Percentiles rank a stretch among this genome's conserved stretches.
These are phyloP conservation scores for Melanomma pulvis-pyrius DNA, from an alignment of 495 filamentous ascomycete species.

Conservation along the genomic window DNA sequence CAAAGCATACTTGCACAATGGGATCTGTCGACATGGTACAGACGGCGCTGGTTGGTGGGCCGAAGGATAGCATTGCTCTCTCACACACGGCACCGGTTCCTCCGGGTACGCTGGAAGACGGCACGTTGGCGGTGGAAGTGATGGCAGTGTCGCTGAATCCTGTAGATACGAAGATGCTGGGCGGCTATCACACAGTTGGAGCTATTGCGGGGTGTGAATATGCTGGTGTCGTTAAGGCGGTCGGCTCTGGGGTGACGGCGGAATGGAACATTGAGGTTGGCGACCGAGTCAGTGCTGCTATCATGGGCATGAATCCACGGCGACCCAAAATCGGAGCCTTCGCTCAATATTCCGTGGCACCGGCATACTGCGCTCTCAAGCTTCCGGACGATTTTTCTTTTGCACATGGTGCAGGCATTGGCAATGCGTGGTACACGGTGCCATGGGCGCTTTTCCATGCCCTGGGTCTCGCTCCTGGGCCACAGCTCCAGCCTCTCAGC, in stretches of 20 bases:
- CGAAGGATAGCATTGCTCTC: too few species aligned
- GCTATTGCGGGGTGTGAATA: background rate
- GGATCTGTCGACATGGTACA: too few species aligned
- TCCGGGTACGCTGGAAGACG: too few species aligned
- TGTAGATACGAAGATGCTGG: slow-evolving; percentile 4
- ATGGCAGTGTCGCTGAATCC: slow-evolving; percentile 3
- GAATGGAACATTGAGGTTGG: background rate
- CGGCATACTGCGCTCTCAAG: background rate
- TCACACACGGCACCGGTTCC: too few species aligned
- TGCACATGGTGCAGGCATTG: background rate
- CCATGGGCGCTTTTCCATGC: slow-evolving; percentile 4
- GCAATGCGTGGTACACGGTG: background rate
- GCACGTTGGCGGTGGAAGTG: too few species aligned
- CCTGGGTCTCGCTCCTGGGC: too few species aligned
- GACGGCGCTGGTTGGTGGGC: too few species aligned
- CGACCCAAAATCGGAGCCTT: background rate
- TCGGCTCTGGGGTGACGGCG: background rate
- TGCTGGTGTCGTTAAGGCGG: background rate
- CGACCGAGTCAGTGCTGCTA: background rate
- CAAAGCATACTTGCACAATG: too few species aligned
- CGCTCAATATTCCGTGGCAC: background rate
- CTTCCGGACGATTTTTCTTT: background rate
- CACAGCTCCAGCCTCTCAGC: too few species aligned
- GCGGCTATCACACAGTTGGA: background rate
- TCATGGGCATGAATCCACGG: background rate